phyloP scores from a whole-genome alignment of 2,329 filamentous ascomycete genomes.

The Penicillium hesseltinei region DNA sequence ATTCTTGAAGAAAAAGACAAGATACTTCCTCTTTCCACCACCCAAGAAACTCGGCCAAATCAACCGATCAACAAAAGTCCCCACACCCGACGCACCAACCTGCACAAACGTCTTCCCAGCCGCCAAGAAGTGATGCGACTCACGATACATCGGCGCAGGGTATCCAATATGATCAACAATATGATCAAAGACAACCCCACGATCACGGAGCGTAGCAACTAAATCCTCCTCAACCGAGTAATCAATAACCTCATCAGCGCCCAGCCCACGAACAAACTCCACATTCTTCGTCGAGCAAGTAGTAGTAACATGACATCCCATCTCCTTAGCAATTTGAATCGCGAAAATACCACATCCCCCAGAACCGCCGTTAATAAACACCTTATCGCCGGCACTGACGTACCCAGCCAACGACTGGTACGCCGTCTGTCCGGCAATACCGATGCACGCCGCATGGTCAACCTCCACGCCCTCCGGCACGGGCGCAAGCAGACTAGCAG shows the following conservation, averaged over 20 bases:
- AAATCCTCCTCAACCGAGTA: slow-evolving; percentile 53
- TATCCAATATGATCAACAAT: slow-evolving; percentile 58
- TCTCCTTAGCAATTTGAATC: slow-evolving; percentile 60
- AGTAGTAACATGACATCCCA: slow-evolving; percentile 58
- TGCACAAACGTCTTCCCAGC: slow-evolving; percentile 52
- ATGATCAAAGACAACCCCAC: slow-evolving; percentile 50
- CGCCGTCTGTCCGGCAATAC: slow-evolving; percentile 46
- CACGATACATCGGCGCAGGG: slow-evolving; percentile 51
- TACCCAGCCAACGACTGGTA: slow-evolving; percentile 47
- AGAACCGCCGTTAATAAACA: slow-evolving; percentile 63
- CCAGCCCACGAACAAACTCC: slow-evolving; percentile 55
- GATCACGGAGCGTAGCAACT: slow-evolving; percentile 44
- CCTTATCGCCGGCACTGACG: slow-evolving; percentile 49
- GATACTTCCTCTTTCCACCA: slow-evolving; percentile 45
- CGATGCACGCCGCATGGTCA: slow-evolving; percentile 41
- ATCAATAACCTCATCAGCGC: slow-evolving; percentile 62
- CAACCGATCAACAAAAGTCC: slow-evolving; percentile 37
- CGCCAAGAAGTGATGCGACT: slow-evolving; percentile 51
- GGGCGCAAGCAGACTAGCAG: slow-evolving; percentile 31
- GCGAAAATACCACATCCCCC: slow-evolving; percentile 60
- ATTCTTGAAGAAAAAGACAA: slow-evolving; percentile 35
- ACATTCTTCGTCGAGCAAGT: slow-evolving; percentile 58
- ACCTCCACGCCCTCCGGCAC: slow-evolving; percentile 46
- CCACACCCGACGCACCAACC: slow-evolving; percentile 43
- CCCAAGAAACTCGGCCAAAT: slow-evolving; percentile 49